phyloP scores from a whole-genome alignment of 1,284 basidiomycete species.

The Anthracocystis walkeri region DNA sequence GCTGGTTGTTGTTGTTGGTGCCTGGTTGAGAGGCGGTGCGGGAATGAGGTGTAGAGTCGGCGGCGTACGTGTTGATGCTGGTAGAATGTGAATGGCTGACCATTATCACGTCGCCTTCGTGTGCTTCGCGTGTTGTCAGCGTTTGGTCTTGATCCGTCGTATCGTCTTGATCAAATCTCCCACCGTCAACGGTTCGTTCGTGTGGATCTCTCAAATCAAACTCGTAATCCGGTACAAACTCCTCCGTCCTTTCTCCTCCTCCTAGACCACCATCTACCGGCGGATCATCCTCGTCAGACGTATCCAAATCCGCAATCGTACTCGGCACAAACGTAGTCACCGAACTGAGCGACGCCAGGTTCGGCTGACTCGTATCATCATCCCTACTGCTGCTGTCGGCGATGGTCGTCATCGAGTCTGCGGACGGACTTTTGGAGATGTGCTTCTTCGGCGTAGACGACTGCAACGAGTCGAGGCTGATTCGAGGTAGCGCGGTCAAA shows the following conservation, averaged over 20 bases:
- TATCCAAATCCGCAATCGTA: slow-evolving; percentile 8
- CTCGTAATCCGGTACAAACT: slow-evolving; percentile 24
- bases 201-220: slow-evolving; percentile 34
- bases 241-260: background rate
- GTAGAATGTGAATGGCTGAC: slow-evolving; percentile 38
- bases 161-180: background rate
- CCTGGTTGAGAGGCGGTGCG: slow-evolving; percentile 18
- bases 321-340: slow-evolving; percentile 46
- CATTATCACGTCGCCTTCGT: slow-evolving; percentile 37
- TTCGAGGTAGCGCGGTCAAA: slow-evolving; percentile 18
- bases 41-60: slow-evolving; percentile 16
- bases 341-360: slow-evolving; percentile 25
- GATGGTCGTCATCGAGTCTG: slow-evolving; percentile 15
- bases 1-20: background rate
- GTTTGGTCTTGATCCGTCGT: slow-evolving; percentile 15
- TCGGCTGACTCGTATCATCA: background rate
- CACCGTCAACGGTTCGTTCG: slow-evolving; percentile 17
- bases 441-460: slow-evolving; percentile 27
- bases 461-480: slow-evolving; percentile 10
- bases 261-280: background rate
- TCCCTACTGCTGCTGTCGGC: background rate
- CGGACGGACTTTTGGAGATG: slow-evolving; percentile 6
- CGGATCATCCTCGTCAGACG: slow-evolving; percentile 21
- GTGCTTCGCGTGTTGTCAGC: slow-evolving; percentile 12
- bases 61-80: slow-evolving; percentile 18